Base-by-base conservation (phyloP, 371 early-diverging fungal genomes). In the Homolaphlyctis polyrhiza region DNA sequence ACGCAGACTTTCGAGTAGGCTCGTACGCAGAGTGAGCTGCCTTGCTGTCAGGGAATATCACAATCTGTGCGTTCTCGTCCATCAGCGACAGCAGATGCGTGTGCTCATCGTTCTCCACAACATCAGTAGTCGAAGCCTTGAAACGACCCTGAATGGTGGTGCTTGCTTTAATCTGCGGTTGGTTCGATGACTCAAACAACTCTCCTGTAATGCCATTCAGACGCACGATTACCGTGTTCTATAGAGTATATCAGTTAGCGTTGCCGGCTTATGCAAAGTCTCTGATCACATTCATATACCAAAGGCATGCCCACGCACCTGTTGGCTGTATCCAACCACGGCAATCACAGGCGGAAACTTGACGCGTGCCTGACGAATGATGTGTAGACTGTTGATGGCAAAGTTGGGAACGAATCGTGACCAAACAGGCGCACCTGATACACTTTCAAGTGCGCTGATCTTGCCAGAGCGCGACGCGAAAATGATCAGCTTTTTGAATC, bases 401-500 rank as follows among this genome's bases (percentile, higher is more conserved):
- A 61, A 1, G 3, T 43, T 62, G 16, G 62, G 49, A 28, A 85
- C 48, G 66, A 62, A 81, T n/a, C 74, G 76, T 32, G 86, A 81
- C 97, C 97, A 96, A 1, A 91, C 80, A 57, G 86, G 78, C 35
- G 80, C 67, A 0, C 94, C 95, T 47, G 72, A 80, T 58, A 78
- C 82, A 23, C 93, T 87, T 65, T 93, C 90, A 35, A 94, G 80
- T 1, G 93, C 95, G 30, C 90, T 76, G 3, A 96, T 65, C 64
- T 91, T 90, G 64, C 95, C 96, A 2, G 84, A 86, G 5, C 67
- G 61, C 5, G 94, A 84, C 23, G 81, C 87, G 60, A 92, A 87
- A 27, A 96, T 71, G 43, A 91, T 65, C 11, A 95, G 76, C 72
- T 95, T 94, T 60, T 90, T 87, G 64, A 94, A 74, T 4, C 95